Evolutionary conservation across 2,329 filamentous ascomycete species (phyloP), one percentile per base, ranked within the genome.

Genomic region (Alternaria sp.): DNA sequence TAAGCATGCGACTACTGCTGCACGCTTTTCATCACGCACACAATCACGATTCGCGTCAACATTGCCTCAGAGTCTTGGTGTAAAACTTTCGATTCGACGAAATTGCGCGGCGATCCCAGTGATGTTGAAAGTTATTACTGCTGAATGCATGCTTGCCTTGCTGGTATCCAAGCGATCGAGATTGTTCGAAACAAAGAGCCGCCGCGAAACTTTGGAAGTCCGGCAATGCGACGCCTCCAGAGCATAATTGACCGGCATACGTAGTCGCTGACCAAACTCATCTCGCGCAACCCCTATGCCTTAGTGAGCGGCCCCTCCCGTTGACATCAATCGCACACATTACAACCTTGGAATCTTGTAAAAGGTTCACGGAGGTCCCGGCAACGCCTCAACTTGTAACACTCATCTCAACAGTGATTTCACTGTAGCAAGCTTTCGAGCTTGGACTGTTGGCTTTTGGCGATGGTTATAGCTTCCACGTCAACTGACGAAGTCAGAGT

Each of bases 401-500:
- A 20, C 28, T 25, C 41, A 9, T 41, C 28, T 25, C 28, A 21
- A 14, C 11, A 55, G 54, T 50, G 10, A 45, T 41, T 10, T 41
- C 3, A 25, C 21, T 50, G 8, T 15, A 43, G 14, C 28, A 37
- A 50, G 15, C 21, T 58, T 23, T 15, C 21, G 33, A 50, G 55
- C 55, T 58, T 58, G 45, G 30, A 58, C 21, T 49, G 45, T 58
- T 58, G 45, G 45, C n/a, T 53, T 54, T 10, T 33, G 14, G 41
- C 14, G 44, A 26, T 51, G 43, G 46, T 18, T 25, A 30, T 37
- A 50, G 43, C 58, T 55, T 45, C 21, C 30, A 51, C 43, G 33
- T 28, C 33, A 53, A 61, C 54, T 21, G 33, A 28, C 47, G 21
- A 10, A 47, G 46, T 51, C 60, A 37, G 55, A 59, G 63, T 46